A percentile compares a stretch with the other conserved stretches of the same genome.
These are phyloP conservation scores for Phalaenopsis aphrodite DNA, from an alignment of 106 monocot genomes.

Conservation along the genomic window DNA sequence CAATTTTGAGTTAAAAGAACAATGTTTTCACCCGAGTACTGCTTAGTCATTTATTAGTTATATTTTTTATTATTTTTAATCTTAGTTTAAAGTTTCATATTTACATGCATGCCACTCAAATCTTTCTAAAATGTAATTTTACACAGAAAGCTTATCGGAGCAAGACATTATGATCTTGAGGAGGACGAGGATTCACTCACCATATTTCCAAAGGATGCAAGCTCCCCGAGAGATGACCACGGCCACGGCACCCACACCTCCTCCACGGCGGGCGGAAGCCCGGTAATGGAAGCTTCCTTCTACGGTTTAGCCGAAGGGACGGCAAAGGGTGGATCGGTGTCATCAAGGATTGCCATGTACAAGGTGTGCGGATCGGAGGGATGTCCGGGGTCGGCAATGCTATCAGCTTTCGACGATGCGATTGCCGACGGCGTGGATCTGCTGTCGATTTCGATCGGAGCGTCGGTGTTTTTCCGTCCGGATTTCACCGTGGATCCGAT, in stretches of 20 bases:
- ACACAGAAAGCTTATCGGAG: slow-evolving; percentile 77
- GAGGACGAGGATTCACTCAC: neutral
- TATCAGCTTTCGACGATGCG: slow-evolving; percentile 64
- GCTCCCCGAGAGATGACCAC: slow-evolving; percentile 44
- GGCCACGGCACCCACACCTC: slow-evolving; percentile 88
- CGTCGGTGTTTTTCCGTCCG: slow-evolving; percentile 14
- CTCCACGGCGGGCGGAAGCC: slow-evolving; percentile 59
- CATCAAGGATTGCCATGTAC: slow-evolving; percentile 61
- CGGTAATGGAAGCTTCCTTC: slow-evolving; percentile 43
- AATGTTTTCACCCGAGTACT: no score
- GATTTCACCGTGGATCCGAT: slow-evolving; percentile 53
- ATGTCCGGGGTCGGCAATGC: slow-evolving; percentile 56
- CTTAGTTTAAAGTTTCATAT: no score
- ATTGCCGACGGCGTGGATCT: slow-evolving; percentile 64
- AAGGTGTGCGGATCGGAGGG: slow-evolving; percentile 36
- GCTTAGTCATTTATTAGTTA: no score
- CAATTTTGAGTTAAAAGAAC: no score
- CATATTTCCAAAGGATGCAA: neutral
- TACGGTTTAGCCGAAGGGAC: slow-evolving; percentile 62
- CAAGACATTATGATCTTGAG: slow-evolving; percentile 36
- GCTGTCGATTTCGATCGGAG: slow-evolving; percentile 65
- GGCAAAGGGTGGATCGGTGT: slow-evolving; percentile 58
- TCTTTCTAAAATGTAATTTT: no score
- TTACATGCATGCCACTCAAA: no score
- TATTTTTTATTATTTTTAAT: no score